These are phyloP conservation scores for Porodaedalea pini DNA, from an alignment of 1,284 basidiomycete genomes.

Conservation along the genomic window DNA sequence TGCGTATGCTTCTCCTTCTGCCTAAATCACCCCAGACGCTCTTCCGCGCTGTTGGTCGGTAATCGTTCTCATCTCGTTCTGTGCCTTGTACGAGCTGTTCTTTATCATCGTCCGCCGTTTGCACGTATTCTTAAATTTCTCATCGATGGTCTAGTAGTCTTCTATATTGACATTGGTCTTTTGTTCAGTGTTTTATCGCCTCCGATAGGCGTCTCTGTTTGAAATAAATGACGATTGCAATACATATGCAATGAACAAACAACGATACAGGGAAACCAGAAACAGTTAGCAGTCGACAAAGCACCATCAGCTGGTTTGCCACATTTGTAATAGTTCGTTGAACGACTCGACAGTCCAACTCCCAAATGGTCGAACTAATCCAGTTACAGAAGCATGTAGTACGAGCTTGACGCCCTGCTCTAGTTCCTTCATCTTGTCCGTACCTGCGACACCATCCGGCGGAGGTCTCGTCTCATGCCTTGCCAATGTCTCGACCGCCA, in stretches of 20 bases:
- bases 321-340: conserved; percentile 12
- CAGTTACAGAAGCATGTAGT: conserved; percentile 12
- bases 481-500: conserved; percentile 43
- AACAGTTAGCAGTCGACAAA: too few relatives aligned
- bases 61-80: background rate
- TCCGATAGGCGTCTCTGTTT: too few relatives aligned
- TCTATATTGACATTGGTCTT: too few relatives aligned
- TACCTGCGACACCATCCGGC: background rate
- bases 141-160: too few relatives aligned
- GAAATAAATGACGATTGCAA: too few relatives aligned
- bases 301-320: conserved; percentile 4
- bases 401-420: conserved; percentile 17
- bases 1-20: background rate
- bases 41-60: background rate
- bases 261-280: too few relatives aligned
- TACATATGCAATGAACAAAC: too few relatives aligned
- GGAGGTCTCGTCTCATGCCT: background rate
- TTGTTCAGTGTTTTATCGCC: too few relatives aligned
- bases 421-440: background rate
- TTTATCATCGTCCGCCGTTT: background rate
- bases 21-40: background rate
- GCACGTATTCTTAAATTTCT: too few relatives aligned
- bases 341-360: conserved; percentile 19
- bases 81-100: background rate
- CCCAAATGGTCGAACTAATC: conserved; percentile 10